Evolutionary conservation across 805 yeast genomes (phyloP), one percentile per base, ranked within the genome.

Genomic region (Hanseniaspora mollemarum): DNA sequence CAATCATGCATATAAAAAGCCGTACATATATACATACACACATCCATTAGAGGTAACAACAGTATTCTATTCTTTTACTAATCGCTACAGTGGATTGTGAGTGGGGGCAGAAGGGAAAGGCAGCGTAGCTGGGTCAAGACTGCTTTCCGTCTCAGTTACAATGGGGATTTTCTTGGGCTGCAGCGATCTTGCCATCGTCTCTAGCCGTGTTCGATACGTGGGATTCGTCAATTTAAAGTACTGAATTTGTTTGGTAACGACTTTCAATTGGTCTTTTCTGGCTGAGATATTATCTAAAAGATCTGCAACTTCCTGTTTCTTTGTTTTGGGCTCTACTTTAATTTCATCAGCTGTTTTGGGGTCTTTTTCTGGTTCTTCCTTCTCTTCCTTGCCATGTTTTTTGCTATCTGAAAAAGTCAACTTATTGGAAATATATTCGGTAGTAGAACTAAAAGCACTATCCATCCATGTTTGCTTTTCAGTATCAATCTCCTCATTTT

Each of bases 271-370:
- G 4, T 39, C 32, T 22, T 46, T 36, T 39, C 44, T 39, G 6
- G 24, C 51, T 21, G 43, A 18, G 1, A 46, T 10, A 16, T 46
- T 36, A 24, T 46, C 44, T 21, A 46, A 19, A 8, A 39, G 9
- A 6, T 46, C 51, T n/a, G 22, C 31, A 1, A 46, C 21, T n/a
- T 46, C 38, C 12, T 46, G 43, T 16, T 46, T 46, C n/a, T 39
- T 26, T 13, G 39, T 46, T 26, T 46, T 46, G 31, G 39, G 12
- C 15, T 28, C 37, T 15, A 39, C n/a, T 18, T 21, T 39, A 10
- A 39, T 29, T 15, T 46, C 49, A 28, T 21, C 28, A 6, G 19
- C 18, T 22, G 21, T 21, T 38, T 37, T 21, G 4, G 21, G 2
- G 8, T 29, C 25, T n/a, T 29, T 43, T 13, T 37, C 25, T 5